A percentile compares a stretch with the other conserved stretches of the same genome.
Conservation (phyloP, 768 basidiomycete genomes). For the Heimioporus sp. region DNA sequence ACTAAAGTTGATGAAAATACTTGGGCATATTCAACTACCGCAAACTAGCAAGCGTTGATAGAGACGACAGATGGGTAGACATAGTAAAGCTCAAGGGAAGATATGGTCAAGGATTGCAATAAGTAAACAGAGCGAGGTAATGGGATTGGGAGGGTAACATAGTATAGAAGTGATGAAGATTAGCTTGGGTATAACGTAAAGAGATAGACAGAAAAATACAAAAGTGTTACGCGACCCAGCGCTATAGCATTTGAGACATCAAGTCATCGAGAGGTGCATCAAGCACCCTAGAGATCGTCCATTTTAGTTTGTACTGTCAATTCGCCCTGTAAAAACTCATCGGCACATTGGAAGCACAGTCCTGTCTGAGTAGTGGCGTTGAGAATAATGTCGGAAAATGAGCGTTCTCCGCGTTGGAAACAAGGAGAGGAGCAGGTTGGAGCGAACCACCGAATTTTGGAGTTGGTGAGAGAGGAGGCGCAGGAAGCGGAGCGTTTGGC, state of each 20-base stretch:
- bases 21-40: background rate
- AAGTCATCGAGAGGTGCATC: slow-evolving; percentile 3
- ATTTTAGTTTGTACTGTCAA: slow-evolving; percentile 21
- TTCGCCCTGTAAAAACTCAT: slow-evolving; percentile 11
- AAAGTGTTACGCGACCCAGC: slow-evolving; percentile 13
- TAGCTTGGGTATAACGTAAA: slow-evolving; percentile 18
- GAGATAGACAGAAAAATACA: background rate
- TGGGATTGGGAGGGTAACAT: background rate
- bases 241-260: background rate
- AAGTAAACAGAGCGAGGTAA: background rate
- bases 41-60: background rate
- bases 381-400: slow-evolving; percentile 1
- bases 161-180: slow-evolving; percentile 5
- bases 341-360: slow-evolving; percentile 9
- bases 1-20: too few species aligned
- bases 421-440: slow-evolving; percentile 17
- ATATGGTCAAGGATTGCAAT: background rate
- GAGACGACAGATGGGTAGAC: background rate
- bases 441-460: slow-evolving; percentile 11
- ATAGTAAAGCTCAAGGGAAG: background rate
- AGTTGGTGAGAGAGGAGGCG: slow-evolving; percentile 24
- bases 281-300: slow-evolving; percentile 1
- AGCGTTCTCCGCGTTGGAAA: slow-evolving; percentile 2
- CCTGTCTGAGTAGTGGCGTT: slow-evolving; percentile 7
- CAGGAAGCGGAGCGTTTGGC: slow-evolving; percentile 29